Percentiles rank a stretch among this genome's conserved stretches.
Evolutionary conservation across 169 alveolate genomes (phyloP).

Genomic region (Eimeria maxima): DNA sequence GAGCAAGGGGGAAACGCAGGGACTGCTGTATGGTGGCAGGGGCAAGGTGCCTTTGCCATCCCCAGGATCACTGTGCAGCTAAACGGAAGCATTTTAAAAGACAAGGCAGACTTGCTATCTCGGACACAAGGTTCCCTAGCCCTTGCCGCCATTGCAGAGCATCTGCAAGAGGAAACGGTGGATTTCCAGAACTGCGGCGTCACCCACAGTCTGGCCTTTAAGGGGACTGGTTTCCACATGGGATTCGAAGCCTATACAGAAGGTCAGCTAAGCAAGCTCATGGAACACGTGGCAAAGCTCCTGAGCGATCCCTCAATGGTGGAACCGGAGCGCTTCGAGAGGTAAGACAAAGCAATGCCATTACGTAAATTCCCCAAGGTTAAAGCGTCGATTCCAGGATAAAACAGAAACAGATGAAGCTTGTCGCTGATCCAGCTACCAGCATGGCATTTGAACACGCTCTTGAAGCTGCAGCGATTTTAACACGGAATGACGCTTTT

Average conservation of each 20-base stretch:
- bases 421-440: constrained; percentile 79
- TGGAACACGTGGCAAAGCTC: constrained; percentile 65
- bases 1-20: constrained; percentile 73
- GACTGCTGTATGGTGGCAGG: constrained; percentile 84
- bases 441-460: constrained; percentile 83
- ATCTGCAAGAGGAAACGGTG: constrained; percentile 81
- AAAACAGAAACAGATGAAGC: constrained; percentile 69
- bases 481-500: constrained; percentile 78
- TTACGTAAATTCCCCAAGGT: background rate
- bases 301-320: constrained; percentile 60
- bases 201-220: constrained; percentile 64
- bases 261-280: constrained; percentile 63
- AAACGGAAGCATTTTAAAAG: constrained; percentile 63
- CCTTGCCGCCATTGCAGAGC: constrained; percentile 77
- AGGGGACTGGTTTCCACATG: constrained; percentile 73
- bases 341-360: constrained; percentile 1
- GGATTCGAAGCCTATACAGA: constrained; percentile 79
- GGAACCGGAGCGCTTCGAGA: constrained; percentile 80
- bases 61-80: constrained; percentile 79
- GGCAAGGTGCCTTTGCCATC: constrained; percentile 74
- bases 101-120: constrained; percentile 51
- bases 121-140: constrained; percentile 62
- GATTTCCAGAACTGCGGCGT: constrained; percentile 79
- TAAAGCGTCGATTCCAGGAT: constrained; percentile 22
- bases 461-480: constrained; percentile 77